Evolutionary conservation across 495 filamentous ascomycete species (phyloP).

Genomic region (Sordaria brevicollis): DNA sequence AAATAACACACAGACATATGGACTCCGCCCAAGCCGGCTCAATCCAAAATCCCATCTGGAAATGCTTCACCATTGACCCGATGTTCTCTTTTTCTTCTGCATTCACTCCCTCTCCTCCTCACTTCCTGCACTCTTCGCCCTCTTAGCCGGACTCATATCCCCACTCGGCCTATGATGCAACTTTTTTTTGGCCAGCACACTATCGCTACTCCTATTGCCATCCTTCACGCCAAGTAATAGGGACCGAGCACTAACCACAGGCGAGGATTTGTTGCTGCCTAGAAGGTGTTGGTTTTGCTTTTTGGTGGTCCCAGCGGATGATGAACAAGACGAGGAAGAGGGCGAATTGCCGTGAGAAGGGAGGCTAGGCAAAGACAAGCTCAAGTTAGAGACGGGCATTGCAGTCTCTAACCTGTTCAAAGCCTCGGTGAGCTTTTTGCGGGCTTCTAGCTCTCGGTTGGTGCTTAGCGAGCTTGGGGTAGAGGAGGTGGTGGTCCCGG

Average conservation of each 20-base stretch:
- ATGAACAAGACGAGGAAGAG: not conserved
- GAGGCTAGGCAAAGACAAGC: not conserved
- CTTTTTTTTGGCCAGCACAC: slow-evolving; percentile 12
- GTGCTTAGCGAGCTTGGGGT: slow-evolving; percentile 16
- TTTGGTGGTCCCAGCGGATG: not conserved
- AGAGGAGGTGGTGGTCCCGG: too few relatives aligned
- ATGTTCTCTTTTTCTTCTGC: not conserved
- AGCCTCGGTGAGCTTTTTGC: slow-evolving; percentile 31
- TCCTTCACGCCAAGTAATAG: not conserved
- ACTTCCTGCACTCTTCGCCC: slow-evolving; percentile 3
- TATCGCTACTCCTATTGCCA: not conserved
- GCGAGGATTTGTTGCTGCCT: not conserved
- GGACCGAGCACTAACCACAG: not conserved
- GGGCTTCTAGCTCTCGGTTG: slow-evolving; percentile 33
- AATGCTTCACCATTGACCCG: not conserved
- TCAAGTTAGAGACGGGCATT: not conserved
- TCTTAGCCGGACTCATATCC: slow-evolving; percentile 25
- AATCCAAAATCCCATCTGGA: not conserved
- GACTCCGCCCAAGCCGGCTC: not conserved
- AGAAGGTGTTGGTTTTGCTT: not conserved
- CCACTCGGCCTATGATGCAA: slow-evolving; percentile 20
- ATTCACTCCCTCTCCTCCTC: not conserved
- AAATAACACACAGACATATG: not conserved
- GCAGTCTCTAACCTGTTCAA: slow-evolving; percentile 10
- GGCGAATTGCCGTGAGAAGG: not conserved